A percentile compares a stretch with the other conserved stretches of the same genome.
Conservation (phyloP, 2,329 filamentous ascomycete species). For the Xylariaceae sp. region DNA sequence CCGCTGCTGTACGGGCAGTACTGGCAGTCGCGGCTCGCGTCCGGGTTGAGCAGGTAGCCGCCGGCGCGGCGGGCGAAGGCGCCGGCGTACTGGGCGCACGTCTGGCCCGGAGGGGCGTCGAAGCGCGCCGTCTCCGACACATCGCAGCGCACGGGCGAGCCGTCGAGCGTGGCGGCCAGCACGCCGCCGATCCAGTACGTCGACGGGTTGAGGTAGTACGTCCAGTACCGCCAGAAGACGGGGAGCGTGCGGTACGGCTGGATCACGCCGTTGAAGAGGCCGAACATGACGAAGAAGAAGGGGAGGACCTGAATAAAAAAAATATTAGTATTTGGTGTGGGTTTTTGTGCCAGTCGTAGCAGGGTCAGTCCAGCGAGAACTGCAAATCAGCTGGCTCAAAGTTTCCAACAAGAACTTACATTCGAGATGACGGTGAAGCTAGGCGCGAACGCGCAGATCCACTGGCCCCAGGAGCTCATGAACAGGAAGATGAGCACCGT, state of each 20-base stretch:
- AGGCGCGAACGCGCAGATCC: constrained; percentile 78
- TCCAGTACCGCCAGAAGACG: constrained; percentile 69
- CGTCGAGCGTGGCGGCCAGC: constrained; percentile 55
- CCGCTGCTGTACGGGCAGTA: constrained; percentile 60
- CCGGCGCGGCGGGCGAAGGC: constrained; percentile 46
- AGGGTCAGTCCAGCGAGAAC: too few species aligned
- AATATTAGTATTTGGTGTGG: too few species aligned
- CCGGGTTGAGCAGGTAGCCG: constrained; percentile 60
- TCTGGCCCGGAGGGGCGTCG: constrained; percentile 57
- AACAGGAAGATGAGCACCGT: constrained; percentile 72
- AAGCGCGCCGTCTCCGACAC: constrained; percentile 38
- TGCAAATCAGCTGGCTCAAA: not conserved
- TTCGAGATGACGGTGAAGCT: constrained; percentile 75
- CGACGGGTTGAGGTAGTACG: constrained; percentile 62
- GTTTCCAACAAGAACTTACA: constrained; percentile 27
- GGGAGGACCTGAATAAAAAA: constrained; percentile 49
- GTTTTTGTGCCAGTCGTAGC: too few species aligned
- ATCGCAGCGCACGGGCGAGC: constrained; percentile 44
- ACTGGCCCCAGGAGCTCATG: constrained; percentile 71
- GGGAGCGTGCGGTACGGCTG: constrained; percentile 60
- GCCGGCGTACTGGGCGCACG: constrained; percentile 60
- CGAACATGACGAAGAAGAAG: constrained; percentile 77
- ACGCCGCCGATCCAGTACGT: constrained; percentile 66
- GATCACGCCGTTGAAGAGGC: constrained; percentile 72
- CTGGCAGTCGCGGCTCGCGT: constrained; percentile 54